Base-by-base conservation (phyloP, 768 basidiomycete genomes). In the Pisolithus albus region DNA sequence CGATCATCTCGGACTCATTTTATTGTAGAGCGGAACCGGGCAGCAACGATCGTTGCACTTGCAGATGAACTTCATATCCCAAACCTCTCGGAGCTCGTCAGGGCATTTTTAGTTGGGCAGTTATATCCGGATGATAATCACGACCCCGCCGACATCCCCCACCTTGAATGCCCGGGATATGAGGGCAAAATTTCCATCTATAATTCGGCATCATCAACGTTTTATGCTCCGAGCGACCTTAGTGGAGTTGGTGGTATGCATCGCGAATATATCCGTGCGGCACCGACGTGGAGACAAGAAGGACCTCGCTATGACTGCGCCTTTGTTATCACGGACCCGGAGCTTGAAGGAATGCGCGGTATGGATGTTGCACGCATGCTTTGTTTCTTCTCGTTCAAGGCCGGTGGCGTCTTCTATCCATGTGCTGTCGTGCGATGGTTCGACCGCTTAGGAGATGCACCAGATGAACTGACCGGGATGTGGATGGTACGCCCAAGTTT, bases 361-460 rank as follows among this genome's bases (percentile, higher is more conserved):
- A 23, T 23, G 21, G 21, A 23, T 4, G 21, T 23, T 23, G 21
- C 21, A 23, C 21, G 21, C 21, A 4, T 23, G 4, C 21, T 23
- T 23, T 23, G 28, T 28, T 28, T 28, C 28, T 28, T 43, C 15
- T 37, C 40, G 9, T 26, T 57, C 56, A 28, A 28, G 28, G 9
- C 28, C 36, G 54, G 42, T 28, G 28, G 28, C 7, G 7, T 28
- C 9, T 6, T 28, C 28, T 28, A 28, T 28, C 9, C 28, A 2
- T 63, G 61, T 34, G 53, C 56, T 6, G 38, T 63, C 9, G 54
- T 63, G 2, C 44, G 59, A 1, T 63, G 61, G 61, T 61, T 63
- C 46, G 26, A 54, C 16, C 40, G 36, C 11, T 47, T 50, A 1
- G 41, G 39, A 4, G 42, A 59, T 1, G 11, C 19, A 3, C 60